Percentiles rank a stretch among this genome's conserved stretches.
phyloP scores from a whole-genome alignment of 2,329 filamentous ascomycete genomes.

The Aaosphaeria pasadenensis region DNA sequence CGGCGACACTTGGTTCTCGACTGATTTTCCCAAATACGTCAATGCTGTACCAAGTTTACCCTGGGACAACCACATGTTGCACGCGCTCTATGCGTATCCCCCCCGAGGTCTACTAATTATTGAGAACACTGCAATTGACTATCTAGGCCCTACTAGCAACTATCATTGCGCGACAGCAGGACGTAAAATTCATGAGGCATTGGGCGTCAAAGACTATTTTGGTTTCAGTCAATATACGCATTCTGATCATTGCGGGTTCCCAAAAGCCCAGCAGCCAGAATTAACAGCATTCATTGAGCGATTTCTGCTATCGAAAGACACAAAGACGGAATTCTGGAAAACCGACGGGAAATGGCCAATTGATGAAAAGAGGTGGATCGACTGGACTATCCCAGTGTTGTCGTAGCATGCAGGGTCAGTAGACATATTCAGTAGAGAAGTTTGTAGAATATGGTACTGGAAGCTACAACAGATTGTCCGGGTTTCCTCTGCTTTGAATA shows the following conservation, averaged over 20 bases:
- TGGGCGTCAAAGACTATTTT: conserved; percentile 49
- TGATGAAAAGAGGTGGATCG: conserved; percentile 7
- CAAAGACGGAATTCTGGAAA: conserved; percentile 9
- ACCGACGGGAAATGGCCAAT: conserved; percentile 5
- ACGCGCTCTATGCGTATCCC: conserved; percentile 45
- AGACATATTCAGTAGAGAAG: no score
- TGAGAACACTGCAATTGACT: conserved; percentile 52
- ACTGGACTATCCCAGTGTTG: conserved; percentile 4
- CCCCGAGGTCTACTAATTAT: conserved; percentile 51
- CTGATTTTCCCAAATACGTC: conserved; percentile 7
- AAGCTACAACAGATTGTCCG: no score
- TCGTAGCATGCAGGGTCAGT: not conserved
- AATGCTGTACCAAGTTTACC: conserved; percentile 35
- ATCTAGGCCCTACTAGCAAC: conserved; percentile 52
- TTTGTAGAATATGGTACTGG: no score
- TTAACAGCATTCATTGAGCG: conserved; percentile 51
- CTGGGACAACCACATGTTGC: conserved; percentile 54
- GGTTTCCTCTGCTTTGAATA: no score
- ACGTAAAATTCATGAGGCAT: conserved; percentile 48
- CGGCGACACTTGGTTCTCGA: conserved; percentile 57
- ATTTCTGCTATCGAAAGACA: conserved; percentile 31
- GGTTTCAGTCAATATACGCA: conserved; percentile 52
- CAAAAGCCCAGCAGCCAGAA: conserved; percentile 25
- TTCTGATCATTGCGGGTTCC: conserved; percentile 53
- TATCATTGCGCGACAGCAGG: conserved; percentile 53